Evolutionary conservation across 2,329 filamentous ascomycete genomes (phyloP).

Genomic region (Penicillium thymicola): DNA sequence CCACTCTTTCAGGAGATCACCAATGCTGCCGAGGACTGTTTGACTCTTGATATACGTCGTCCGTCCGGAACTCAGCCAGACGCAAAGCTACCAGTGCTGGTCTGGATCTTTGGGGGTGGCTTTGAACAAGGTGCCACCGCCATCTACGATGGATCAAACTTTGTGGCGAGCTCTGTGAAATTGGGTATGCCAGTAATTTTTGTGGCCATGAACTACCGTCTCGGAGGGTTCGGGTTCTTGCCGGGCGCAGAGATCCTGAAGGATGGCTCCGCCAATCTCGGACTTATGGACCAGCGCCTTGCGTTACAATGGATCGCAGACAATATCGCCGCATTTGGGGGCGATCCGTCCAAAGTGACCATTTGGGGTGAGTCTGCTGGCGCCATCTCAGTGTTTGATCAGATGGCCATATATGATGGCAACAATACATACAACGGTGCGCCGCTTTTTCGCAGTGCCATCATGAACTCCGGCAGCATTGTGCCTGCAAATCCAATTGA

Average conservation of each 20-base stretch:
- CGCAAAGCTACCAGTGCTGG: conserved; percentile 62
- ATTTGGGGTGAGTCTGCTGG: conserved; percentile 75
- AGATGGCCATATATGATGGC: conserved; percentile 71
- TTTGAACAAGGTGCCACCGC: conserved; percentile 48
- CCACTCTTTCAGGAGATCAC: conserved; percentile 57
- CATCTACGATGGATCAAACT: conserved; percentile 35
- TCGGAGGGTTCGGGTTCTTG: conserved; percentile 72
- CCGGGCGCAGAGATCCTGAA: conserved; percentile 64
- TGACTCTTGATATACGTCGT: conserved; percentile 59
- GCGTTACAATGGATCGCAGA: conserved; percentile 74
- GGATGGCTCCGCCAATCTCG: conserved; percentile 67
- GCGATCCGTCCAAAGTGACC: conserved; percentile 73
- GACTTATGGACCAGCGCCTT: conserved; percentile 68
- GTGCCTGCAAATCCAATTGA: conserved; percentile 63
- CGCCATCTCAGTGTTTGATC: conserved; percentile 70
- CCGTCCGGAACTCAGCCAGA: conserved; percentile 54
- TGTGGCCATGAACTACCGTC: conserved; percentile 74
- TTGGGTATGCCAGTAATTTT: conserved; percentile 66
- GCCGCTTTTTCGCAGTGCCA: conserved; percentile 69
- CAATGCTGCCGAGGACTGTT: conserved; percentile 61
- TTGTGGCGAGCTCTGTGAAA: conserved; percentile 40
- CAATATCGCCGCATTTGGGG: conserved; percentile 74
- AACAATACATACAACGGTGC: conserved; percentile 72
- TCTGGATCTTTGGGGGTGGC: conserved; percentile 68
- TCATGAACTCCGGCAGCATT: conserved; percentile 71